phyloP scores from a whole-genome alignment of 306 rosid genomes.

The Fagus sylvatica region DNA sequence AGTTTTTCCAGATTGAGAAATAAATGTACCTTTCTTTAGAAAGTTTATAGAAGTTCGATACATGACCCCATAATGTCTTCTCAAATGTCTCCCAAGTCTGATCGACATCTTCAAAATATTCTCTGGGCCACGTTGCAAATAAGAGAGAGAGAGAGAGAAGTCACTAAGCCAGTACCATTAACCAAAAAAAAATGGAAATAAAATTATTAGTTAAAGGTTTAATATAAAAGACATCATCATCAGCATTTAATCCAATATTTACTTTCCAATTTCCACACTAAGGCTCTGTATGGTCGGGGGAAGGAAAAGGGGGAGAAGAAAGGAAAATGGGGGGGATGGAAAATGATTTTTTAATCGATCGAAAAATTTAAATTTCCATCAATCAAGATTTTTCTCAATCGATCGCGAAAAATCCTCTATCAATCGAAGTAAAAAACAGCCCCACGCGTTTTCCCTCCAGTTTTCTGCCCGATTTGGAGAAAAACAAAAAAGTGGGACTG shows the following conservation, averaged over 20 bases:
- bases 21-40: slow-evolving; percentile 83
- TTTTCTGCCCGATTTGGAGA: no score
- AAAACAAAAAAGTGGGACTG: no score
- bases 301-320: no score
- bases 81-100: slow-evolving; percentile 95
- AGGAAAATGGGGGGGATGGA: no score
- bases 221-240: slow-evolving; percentile 11
- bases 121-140: slow-evolving; percentile 47
- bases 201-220: slow-evolving; percentile 1
- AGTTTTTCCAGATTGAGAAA: neutral
- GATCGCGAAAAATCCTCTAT: no score
- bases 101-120: slow-evolving; percentile 96
- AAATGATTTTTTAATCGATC: no score
- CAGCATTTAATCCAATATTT: neutral
- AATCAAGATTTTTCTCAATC: no score
- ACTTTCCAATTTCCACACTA: neutral
- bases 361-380: no score
- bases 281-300: no score
- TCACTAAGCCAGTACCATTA: neutral
- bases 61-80: slow-evolving; percentile 85
- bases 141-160: slow-evolving; percentile 20
- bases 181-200: slow-evolving; percentile 2
- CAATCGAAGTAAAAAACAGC: no score
- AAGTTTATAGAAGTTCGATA: slow-evolving; percentile 83
- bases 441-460: no score